Evolutionary conservation across 805 yeast species (phyloP), one percentile per base, ranked within the genome.

Genomic region (Kodamaea kakaduensis): DNA sequence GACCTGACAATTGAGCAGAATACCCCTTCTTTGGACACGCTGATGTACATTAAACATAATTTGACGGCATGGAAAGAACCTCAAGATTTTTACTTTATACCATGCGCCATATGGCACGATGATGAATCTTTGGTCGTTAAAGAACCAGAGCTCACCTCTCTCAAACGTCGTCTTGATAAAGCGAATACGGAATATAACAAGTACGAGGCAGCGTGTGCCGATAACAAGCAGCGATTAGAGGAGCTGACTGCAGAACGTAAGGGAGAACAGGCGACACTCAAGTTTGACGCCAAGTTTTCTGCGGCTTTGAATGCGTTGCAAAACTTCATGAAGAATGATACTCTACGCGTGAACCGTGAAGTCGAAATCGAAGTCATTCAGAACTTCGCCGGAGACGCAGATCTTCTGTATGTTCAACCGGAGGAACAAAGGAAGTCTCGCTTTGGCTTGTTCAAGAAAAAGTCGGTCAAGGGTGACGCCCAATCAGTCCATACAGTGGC

Each of bases 71-170:
- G 96, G 97, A 69, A 69, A 29, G 97, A 88, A 48, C 97, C 97
- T 1, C 67, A 65, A 5, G 97, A 90, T 61, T 86, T 84, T 52
- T 71, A 77, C 45, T 93, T 84, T 51, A 74, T 84, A 43, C 96
- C 97, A 1, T 81, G 95, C 17, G 80, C 88, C 19, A 81, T 93
- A 26, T 93, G 98, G 98, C 97, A 90, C 59, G 98, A 93, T 52
- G 97, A 93, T 58, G 96, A 87, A 45, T 64, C 74, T 22, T 71
- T 84, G 50, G 69, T 81, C 43, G 71, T 78, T 1, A 71, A 73
- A 28, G 78, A 74, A 26, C 71, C 69, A 5, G 85, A 79, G 50
- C 60, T 81, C 34, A 66, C 73, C 5, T 75, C 72, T 25, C 60
- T 84, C 51, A 78, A 75, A 52, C 63, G 67, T 38, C 61, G 62